Evolutionary conservation across 2,329 filamentous ascomycete species (phyloP).

Genomic region (Diaporthe batatas): DNA sequence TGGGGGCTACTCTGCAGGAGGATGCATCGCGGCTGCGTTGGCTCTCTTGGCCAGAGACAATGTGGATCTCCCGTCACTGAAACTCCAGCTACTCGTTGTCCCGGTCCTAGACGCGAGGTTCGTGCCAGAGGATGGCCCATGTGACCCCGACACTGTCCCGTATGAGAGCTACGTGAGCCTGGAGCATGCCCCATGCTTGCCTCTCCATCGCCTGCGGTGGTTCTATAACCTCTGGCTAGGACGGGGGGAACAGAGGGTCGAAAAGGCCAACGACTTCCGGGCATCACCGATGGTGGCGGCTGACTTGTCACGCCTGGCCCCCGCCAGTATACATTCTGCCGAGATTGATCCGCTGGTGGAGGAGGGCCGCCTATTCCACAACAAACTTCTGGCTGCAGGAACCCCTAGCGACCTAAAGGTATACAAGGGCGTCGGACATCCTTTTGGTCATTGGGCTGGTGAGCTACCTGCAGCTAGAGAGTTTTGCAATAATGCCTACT

Average conservation of each 20-base stretch:
- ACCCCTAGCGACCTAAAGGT: conserved; percentile 51
- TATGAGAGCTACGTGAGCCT: conserved; percentile 51
- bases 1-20: conserved; percentile 38
- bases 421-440: conserved; percentile 53
- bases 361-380: conserved; percentile 52
- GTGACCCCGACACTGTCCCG: conserved; percentile 46
- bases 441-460: conserved; percentile 53
- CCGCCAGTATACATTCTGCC: conserved; percentile 51
- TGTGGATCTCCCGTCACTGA: conserved; percentile 47
- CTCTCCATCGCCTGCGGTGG: conserved; percentile 52
- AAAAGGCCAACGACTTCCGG: conserved; percentile 48
- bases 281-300: conserved; percentile 52
- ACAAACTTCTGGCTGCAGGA: conserved; percentile 49
- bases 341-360: conserved; percentile 52
- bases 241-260: conserved; percentile 47
- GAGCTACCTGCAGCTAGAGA: conserved; percentile 50
- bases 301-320: conserved; percentile 51
- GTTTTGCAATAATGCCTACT: conserved; percentile 50
- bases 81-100: conserved; percentile 52
- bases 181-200: conserved; percentile 53
- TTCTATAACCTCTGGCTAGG: conserved; percentile 55
- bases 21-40: conserved; percentile 36
- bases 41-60: conserved; percentile 37
- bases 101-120: conserved; percentile 52
- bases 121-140: conserved; percentile 50